These are phyloP conservation scores for Globisporangium viniferum DNA, from an alignment of 352 stramenopile species.

Conservation along the genomic window DNA sequence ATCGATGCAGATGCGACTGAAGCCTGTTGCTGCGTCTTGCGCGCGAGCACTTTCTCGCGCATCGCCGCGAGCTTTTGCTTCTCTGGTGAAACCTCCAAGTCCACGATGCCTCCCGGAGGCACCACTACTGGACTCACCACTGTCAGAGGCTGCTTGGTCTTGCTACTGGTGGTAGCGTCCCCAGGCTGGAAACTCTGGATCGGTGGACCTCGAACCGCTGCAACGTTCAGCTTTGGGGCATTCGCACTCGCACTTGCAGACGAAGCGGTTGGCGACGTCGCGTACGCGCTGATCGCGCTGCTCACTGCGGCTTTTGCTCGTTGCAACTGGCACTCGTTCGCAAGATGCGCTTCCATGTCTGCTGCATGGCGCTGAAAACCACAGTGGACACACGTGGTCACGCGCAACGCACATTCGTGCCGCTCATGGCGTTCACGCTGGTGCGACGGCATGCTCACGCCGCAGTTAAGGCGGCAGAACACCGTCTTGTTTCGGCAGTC, in stretches of 20 bases:
- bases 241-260: neutral
- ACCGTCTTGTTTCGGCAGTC: constrained; percentile 47
- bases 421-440: constrained; percentile 53
- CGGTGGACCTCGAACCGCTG: constrained; percentile 26
- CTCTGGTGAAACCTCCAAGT: constrained; percentile 21
- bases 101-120: constrained; percentile 1
- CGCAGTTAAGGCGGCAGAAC: constrained; percentile 38
- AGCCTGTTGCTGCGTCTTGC: constrained; percentile 14
- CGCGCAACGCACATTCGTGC: constrained; percentile 38
- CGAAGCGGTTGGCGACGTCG: constrained; percentile 2
- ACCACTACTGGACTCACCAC: constrained; percentile 11
- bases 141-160: neutral
- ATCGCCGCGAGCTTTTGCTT: constrained; percentile 40
- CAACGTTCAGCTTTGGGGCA: constrained; percentile 17
- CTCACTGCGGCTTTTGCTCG: constrained; percentile 23
- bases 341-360: constrained; percentile 38
- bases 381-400: constrained; percentile 39
- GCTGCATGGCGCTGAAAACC: constrained; percentile 32
- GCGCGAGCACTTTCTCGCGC: constrained; percentile 41
- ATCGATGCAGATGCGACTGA: neutral
- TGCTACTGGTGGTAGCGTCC: neutral
- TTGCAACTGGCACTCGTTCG: constrained; percentile 40
- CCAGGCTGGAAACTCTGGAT: constrained; percentile 4
- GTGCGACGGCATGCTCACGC: constrained; percentile 24
- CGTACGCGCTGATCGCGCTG: constrained; percentile 23